A percentile compares a stretch with the other conserved stretches of the same genome.
Conservation (phyloP, 345 rosid species). For the Hypericum androsaemum region DNA sequence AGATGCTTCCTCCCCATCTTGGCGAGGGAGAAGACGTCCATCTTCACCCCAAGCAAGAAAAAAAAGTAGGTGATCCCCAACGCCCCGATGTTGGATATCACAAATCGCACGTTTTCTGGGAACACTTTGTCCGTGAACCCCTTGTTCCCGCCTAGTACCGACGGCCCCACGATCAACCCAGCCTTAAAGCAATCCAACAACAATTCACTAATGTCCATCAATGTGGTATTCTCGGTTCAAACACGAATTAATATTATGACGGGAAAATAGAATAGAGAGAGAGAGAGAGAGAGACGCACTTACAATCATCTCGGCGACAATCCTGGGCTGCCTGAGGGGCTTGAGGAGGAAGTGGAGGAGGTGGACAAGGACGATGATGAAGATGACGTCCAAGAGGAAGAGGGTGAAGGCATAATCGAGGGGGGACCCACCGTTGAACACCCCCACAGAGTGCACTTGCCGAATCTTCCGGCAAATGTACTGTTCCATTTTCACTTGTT, state of each 20-base stretch:
- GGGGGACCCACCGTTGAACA: slow-evolving; percentile 37
- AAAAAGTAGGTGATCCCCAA: slow-evolving; percentile 49
- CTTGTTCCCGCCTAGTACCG: slow-evolving; percentile 41
- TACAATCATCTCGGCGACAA: slow-evolving; percentile 62
- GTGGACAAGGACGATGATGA: slow-evolving; percentile 31
- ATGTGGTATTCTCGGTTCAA: too few relatives aligned
- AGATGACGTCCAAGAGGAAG: slow-evolving; percentile 29
- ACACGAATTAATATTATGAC: too few relatives aligned
- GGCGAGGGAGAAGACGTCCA: slow-evolving; percentile 29
- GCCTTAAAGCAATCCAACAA: slow-evolving; percentile 36
- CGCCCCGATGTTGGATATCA: slow-evolving; percentile 42
- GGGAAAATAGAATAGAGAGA: too few relatives aligned
- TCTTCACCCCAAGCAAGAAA: slow-evolving; percentile 43
- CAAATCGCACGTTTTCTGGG: slow-evolving; percentile 31
- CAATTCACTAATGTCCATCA: too few relatives aligned
- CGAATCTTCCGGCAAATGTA: slow-evolving; percentile 22
- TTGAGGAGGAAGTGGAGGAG: slow-evolving; percentile 41
- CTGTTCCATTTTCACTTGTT: too few relatives aligned
- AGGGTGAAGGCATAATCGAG: slow-evolving; percentile 28
- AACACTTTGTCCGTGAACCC: slow-evolving; percentile 22
- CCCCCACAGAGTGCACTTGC: slow-evolving; percentile 19
- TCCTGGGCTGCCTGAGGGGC: slow-evolving; percentile 58
- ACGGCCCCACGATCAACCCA: slow-evolving; percentile 69
- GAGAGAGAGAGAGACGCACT: slow-evolving; percentile 13
- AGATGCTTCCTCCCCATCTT: slow-evolving; percentile 35